phyloP scores from a whole-genome alignment of 371 early-diverging fungal genomes.

The Caulochytrium protostelioides region DNA sequence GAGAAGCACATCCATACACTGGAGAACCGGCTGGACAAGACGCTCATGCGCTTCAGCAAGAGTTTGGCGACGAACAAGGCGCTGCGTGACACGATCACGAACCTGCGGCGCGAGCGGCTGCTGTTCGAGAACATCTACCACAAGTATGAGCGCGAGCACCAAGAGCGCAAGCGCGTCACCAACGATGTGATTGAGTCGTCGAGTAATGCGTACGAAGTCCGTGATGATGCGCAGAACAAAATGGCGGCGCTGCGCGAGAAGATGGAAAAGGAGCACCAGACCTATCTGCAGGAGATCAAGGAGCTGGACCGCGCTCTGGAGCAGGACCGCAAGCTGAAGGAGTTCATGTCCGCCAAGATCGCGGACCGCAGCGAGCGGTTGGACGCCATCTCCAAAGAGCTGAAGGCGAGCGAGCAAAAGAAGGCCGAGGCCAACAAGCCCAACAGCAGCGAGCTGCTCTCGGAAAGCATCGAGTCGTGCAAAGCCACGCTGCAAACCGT shows the following conservation, averaged over 20 bases:
- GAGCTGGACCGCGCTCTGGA: slow-evolving; percentile 30
- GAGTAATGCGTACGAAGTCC: slow-evolving; percentile 30
- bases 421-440: too few relatives aligned
- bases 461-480: slow-evolving; percentile 21
- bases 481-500: not conserved
- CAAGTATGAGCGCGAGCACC: slow-evolving; percentile 27
- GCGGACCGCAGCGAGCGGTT: slow-evolving; percentile 15
- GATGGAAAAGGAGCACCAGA: slow-evolving; percentile 33
- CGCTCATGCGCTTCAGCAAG: slow-evolving; percentile 31
- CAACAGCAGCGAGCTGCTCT: slow-evolving; percentile 16
- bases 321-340: slow-evolving; percentile 28
- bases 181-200: slow-evolving; percentile 32
- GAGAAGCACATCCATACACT: slow-evolving; percentile 27
- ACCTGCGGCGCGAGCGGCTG: slow-evolving; percentile 25
- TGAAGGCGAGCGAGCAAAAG: too few relatives aligned
- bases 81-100: slow-evolving; percentile 21
- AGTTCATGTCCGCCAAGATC: slow-evolving; percentile 32
- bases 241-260: slow-evolving; percentile 28
- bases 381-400: too few relatives aligned
- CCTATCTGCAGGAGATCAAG: slow-evolving; percentile 34
- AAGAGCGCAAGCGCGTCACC: slow-evolving; percentile 31
- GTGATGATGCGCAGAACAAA: slow-evolving; percentile 27
- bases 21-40: slow-evolving; percentile 34
- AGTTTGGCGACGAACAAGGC: slow-evolving; percentile 27
- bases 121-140: slow-evolving; percentile 31